These are phyloP conservation scores for Erysimum cheiranthoides DNA, from an alignment of 345 rosid species.

Conservation along the genomic window DNA sequence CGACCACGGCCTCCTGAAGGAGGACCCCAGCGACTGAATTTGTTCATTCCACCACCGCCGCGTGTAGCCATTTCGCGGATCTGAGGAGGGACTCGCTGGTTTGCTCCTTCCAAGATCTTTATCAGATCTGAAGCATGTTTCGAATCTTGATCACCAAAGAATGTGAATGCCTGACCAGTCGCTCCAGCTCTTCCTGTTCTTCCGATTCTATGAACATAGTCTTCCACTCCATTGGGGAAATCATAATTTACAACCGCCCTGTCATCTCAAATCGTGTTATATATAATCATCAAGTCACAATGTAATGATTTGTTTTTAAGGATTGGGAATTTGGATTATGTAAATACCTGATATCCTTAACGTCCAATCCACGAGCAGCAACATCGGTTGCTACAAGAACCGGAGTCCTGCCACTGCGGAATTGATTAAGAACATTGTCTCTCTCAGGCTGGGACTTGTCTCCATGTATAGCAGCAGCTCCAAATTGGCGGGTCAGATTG, in stretches of 20 bases:
- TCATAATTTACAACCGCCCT: conserved; percentile 97
- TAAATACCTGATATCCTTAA: conserved; percentile 84
- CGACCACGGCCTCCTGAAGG: conserved; percentile 70
- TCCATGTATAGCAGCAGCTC: conserved; percentile 94
- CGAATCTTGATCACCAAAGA: conserved; percentile 89
- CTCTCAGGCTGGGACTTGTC: conserved; percentile 92
- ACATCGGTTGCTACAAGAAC: conserved; percentile 93
- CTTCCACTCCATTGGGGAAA: conserved; percentile 97
- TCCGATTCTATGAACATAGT: conserved; percentile 97
- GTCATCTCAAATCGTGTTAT: conserved; percentile 30
- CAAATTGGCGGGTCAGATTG: conserved; percentile 69
- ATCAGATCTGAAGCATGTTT: conserved; percentile 87
- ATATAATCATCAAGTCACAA: background rate
- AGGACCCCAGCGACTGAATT: conserved; percentile 79
- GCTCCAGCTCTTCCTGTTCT: conserved; percentile 99
- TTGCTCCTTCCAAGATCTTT: conserved; percentile 92
- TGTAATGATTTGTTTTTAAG: background rate
- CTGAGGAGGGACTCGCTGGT: conserved; percentile 83
- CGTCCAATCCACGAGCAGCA: conserved; percentile 89
- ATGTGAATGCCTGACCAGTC: conserved; percentile 86
- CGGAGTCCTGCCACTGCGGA: conserved; percentile 81
- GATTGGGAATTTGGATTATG: conserved; percentile 2
- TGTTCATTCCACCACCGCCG: conserved; percentile 71
- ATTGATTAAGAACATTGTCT: conserved; percentile 76
- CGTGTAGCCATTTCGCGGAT: conserved; percentile 89